Evolutionary conservation across 1,284 basidiomycete genomes (phyloP).

Genomic region (Puccinia brachypodii): DNA sequence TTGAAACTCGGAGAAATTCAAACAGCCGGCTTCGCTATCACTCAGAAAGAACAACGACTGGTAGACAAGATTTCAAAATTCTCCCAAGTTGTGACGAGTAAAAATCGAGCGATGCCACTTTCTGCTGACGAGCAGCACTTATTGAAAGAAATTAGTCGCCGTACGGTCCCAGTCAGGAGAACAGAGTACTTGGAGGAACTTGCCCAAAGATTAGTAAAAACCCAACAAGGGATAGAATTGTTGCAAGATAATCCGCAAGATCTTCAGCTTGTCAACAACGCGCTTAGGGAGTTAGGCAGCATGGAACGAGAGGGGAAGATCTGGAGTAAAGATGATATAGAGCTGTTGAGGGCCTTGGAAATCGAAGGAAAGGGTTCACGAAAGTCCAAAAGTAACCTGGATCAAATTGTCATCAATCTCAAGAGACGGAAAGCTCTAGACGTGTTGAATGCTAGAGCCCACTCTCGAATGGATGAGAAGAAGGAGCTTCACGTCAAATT

Average conservation of each 20-base stretch:
- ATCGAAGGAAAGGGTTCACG: background rate
- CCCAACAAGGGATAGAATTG: background rate
- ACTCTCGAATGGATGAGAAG: background rate
- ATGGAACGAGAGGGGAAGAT: background rate
- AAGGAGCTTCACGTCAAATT: background rate
- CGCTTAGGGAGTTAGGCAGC: background rate
- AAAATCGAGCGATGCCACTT: background rate
- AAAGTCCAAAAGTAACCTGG: background rate
- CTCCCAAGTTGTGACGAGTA: background rate
- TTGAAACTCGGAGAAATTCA: background rate
- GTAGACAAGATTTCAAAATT: background rate
- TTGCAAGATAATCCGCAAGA: background rate
- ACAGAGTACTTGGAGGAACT: background rate
- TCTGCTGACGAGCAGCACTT: background rate
- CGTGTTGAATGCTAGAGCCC: background rate
- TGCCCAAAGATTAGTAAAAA: background rate
- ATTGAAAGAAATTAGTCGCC: background rate
- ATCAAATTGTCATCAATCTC: background rate
- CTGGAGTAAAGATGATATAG: background rate
- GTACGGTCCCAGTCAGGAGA: background rate
- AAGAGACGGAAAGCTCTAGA: background rate
- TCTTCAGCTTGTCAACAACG: background rate
- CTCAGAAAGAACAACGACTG: background rate
- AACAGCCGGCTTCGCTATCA: background rate
- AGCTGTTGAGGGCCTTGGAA: background rate